Evolutionary conservation across 345 rosid species (phyloP).

Genomic region (Anacardium occidentale): DNA sequence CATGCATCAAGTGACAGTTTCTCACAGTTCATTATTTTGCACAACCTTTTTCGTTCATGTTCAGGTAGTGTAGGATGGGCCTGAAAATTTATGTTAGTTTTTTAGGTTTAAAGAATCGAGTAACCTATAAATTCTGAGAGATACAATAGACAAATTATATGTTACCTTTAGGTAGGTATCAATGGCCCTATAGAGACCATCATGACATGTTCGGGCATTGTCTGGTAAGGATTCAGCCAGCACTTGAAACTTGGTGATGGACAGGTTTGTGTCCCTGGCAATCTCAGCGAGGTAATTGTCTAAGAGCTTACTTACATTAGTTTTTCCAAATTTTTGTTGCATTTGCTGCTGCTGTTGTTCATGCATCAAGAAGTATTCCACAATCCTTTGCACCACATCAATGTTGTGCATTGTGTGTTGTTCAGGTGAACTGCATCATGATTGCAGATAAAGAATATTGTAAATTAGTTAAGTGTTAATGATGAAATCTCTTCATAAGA

Average conservation of each 20-base stretch:
- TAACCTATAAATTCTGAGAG: not conserved
- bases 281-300: conserved; percentile 75
- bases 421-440: conserved; percentile 49
- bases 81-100: conserved; percentile 37
- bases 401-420: conserved; percentile 53
- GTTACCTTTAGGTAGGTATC: conserved; percentile 86
- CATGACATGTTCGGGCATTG: conserved; percentile 66
- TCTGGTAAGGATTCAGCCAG: conserved; percentile 74
- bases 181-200: conserved; percentile 89
- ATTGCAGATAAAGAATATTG: conserved; percentile 10
- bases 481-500: conserved; percentile 1
- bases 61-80: conserved; percentile 71
- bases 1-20: conserved; percentile 87
- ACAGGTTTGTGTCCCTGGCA: conserved; percentile 73
- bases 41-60: conserved; percentile 65
- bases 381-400: conserved; percentile 67
- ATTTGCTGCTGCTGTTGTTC: conserved; percentile 64
- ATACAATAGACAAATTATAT: not conserved
- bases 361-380: conserved; percentile 74
- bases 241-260: conserved; percentile 74
- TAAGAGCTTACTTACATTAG: conserved; percentile 64
- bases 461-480: conserved; percentile 10
- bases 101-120: conserved; percentile 1
- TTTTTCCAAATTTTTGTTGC: conserved; percentile 41
- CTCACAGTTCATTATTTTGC: conserved; percentile 73